Evolutionary conservation across 306 rosid species (phyloP).

Genomic region (Vicia sativa): DNA sequence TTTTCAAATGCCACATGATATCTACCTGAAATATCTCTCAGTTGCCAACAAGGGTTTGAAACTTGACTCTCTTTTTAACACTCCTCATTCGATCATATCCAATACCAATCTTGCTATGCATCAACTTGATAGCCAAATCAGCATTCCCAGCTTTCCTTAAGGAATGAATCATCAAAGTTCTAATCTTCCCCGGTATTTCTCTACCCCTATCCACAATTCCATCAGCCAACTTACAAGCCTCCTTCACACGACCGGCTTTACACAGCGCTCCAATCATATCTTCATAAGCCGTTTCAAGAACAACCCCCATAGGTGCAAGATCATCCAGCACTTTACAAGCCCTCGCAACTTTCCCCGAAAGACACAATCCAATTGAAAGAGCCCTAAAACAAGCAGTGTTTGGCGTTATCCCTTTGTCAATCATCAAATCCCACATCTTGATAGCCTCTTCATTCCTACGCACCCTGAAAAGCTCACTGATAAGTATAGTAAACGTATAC

Average conservation of each 20-base stretch:
- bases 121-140: constrained; percentile 80
- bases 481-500: constrained; percentile 74
- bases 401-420: constrained; percentile 78
- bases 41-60: constrained; percentile 58
- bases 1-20: constrained; percentile 19
- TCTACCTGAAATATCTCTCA: constrained; percentile 33
- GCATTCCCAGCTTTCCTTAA: constrained; percentile 84
- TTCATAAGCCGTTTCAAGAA: constrained; percentile 76
- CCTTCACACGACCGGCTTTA: constrained; percentile 77
- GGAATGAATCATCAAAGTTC: constrained; percentile 75
- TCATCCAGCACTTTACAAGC: constrained; percentile 94
- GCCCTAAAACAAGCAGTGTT: constrained; percentile 85
- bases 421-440: constrained; percentile 82
- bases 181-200: constrained; percentile 81
- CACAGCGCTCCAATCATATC: constrained; percentile 80
- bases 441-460: constrained; percentile 78
- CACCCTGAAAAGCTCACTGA: constrained; percentile 70
- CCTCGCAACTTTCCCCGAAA: constrained; percentile 80
- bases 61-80: constrained; percentile 77
- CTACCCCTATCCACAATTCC: constrained; percentile 88
- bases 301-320: constrained; percentile 79
- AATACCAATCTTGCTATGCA: constrained; percentile 90
- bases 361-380: constrained; percentile 80
- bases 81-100: constrained; percentile 86
- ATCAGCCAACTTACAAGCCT: constrained; percentile 93